A percentile compares a stretch with the other conserved stretches of the same genome.
phyloP scores from a whole-genome alignment of 2,329 filamentous ascomycete genomes.

The Aspergillus sp. region DNA sequence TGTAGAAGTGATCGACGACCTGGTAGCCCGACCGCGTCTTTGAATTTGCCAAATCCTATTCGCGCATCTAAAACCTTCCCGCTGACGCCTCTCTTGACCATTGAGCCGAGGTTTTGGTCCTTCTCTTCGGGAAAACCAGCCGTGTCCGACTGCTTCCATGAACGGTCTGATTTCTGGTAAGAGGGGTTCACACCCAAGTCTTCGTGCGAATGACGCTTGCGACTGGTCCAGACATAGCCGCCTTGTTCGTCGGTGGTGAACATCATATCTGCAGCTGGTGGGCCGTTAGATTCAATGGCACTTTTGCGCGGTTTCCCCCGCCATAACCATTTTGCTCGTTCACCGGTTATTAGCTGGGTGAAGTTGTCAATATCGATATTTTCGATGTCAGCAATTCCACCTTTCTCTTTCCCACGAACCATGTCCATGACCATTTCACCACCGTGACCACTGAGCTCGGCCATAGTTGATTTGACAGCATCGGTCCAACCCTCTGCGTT shows the following conservation, averaged over 20 bases:
- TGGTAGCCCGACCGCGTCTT: slow-evolving; percentile 67
- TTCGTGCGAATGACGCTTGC: slow-evolving; percentile 43
- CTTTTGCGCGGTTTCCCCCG: slow-evolving; percentile 78
- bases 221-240: slow-evolving; percentile 47
- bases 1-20: slow-evolving; percentile 48
- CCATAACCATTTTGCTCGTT: slow-evolving; percentile 92
- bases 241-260: slow-evolving; percentile 48
- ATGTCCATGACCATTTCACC: slow-evolving; percentile 96
- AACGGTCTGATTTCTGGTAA: slow-evolving; percentile 30
- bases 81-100: slow-evolving; percentile 76
- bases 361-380: slow-evolving; percentile 87
- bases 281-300: slow-evolving; percentile 26
- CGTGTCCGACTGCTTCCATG: slow-evolving; percentile 32
- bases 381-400: slow-evolving; percentile 87
- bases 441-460: slow-evolving; percentile 88
- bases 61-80: slow-evolving; percentile 77
- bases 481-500: slow-evolving; percentile 87
- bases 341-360: slow-evolving; percentile 72
- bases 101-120: slow-evolving; percentile 56
- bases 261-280: slow-evolving; percentile 41
- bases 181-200: slow-evolving; percentile 31
- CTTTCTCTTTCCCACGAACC: slow-evolving; percentile 82
- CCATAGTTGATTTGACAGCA: slow-evolving; percentile 92
- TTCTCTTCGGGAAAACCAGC: slow-evolving; percentile 34
- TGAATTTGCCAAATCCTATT: slow-evolving; percentile 79